Evolutionary conservation across 2,329 filamentous ascomycete genomes (phyloP).

Genomic region (Beauveria sp.): DNA sequence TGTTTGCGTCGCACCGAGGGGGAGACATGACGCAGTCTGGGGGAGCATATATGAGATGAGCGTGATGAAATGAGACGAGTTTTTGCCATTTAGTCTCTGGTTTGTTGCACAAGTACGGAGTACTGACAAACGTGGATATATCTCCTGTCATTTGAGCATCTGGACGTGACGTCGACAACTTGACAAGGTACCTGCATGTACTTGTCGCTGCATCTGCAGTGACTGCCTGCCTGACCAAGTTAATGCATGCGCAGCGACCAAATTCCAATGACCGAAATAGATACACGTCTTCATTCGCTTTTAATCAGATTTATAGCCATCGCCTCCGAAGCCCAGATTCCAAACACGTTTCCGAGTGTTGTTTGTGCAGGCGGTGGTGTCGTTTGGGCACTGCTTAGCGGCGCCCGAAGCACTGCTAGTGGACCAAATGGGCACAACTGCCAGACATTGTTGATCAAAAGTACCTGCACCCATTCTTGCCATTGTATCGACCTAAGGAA

Average conservation of each 20-base stretch:
- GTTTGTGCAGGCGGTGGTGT: no score
- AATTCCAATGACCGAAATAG: no score
- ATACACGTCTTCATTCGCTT: no score
- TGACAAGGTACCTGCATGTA: background rate
- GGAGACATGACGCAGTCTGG: background rate
- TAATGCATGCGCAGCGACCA: background rate
- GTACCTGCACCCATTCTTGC: no score
- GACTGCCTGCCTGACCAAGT: background rate
- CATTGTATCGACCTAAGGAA: no score
- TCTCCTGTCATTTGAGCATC: no score
- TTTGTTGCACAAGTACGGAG: background rate
- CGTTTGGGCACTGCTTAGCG: background rate
- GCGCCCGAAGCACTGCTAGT: background rate
- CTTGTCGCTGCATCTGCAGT: background rate
- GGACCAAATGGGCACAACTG: background rate
- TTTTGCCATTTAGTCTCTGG: background rate
- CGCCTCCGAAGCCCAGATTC: no score
- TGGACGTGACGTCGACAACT: no score
- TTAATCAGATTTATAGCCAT: no score
- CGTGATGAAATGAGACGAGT: background rate
- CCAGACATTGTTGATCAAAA: background rate
- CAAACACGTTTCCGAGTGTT: no score
- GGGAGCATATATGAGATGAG: background rate
- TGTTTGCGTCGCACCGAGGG: conserved; percentile 1
- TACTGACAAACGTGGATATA: background rate